phyloP scores from a whole-genome alignment of 23 red algal genomes.

The Cyanidioschyzon merolae region DNA sequence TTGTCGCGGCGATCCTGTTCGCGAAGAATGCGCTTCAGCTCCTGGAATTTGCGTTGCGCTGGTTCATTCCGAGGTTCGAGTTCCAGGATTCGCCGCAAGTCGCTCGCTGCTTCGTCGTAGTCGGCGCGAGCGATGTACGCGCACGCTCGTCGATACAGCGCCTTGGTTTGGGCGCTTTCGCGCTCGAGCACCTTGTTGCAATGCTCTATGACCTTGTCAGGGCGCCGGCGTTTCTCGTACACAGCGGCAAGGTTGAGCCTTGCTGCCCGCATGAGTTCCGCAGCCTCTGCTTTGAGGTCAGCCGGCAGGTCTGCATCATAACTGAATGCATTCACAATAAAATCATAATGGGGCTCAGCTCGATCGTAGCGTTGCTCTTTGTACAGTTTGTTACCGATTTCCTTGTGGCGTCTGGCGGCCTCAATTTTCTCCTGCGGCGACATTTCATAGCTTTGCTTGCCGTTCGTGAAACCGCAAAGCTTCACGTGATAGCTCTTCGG shows the following conservation, averaged over 20 bases:
- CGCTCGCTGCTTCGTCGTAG: slow-evolving; percentile 9
- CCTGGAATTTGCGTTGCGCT: slow-evolving; percentile 1
- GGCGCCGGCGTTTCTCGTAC: slow-evolving; percentile 43
- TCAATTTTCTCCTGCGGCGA: slow-evolving; percentile 71
- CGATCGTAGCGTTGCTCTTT: slow-evolving; percentile 40
- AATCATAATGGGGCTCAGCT: slow-evolving; percentile 69
- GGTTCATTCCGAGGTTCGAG: slow-evolving; percentile 25
- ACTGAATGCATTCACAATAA: slow-evolving; percentile 49
- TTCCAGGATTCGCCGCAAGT: slow-evolving; percentile 20
- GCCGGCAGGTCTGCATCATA: slow-evolving; percentile 59
- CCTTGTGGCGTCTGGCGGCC: slow-evolving; percentile 44
- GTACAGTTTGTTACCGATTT: slow-evolving; percentile 68
- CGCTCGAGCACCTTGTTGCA: slow-evolving; percentile 74
- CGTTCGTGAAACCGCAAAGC: slow-evolving; percentile 56
- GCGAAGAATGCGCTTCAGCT: slow-evolving; percentile 13
- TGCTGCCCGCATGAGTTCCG: slow-evolving; percentile 44
- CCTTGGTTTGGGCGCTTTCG: slow-evolving; percentile 66
- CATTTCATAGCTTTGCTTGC: slow-evolving; percentile 73
- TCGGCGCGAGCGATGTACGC: not conserved
- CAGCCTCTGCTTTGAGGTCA: slow-evolving; percentile 55
- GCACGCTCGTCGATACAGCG: slow-evolving; percentile 20
- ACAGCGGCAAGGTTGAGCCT: slow-evolving; percentile 67
- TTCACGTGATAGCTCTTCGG: slow-evolving; percentile 35
- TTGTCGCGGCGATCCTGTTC: slow-evolving; percentile 30
- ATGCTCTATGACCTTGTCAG: slow-evolving; percentile 45